These are phyloP conservation scores for Lindgomyces ingoldianus DNA, from an alignment of 495 filamentous ascomycete genomes.

Conservation along the genomic window DNA sequence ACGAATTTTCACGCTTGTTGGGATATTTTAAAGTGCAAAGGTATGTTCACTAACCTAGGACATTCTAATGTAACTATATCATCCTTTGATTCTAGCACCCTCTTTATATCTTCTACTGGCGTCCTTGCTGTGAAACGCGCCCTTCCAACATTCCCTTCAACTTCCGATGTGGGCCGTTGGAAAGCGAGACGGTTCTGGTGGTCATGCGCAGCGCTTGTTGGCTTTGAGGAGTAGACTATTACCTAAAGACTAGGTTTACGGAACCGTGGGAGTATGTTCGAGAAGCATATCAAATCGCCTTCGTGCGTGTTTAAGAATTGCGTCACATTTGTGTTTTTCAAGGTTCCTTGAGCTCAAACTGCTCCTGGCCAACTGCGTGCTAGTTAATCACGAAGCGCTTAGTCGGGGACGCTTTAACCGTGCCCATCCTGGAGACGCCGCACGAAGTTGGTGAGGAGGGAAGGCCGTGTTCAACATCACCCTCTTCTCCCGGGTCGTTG, in stretches of 20 bases:
- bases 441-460: neutral
- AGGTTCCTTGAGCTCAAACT: too few relatives aligned
- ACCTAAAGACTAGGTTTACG: conserved; percentile 9
- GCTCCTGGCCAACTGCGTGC: too few relatives aligned
- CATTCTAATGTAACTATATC: too few relatives aligned
- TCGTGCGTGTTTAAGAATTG: neutral
- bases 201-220: conserved; percentile 10
- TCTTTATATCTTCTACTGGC: neutral
- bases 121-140: neutral
- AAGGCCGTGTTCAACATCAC: too few relatives aligned
- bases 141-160: conserved; percentile 14
- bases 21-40: too few relatives aligned
- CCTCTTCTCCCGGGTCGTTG: too few relatives aligned
- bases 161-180: conserved; percentile 25
- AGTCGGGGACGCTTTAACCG: neutral
- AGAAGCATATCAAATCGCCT: neutral
- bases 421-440: neutral
- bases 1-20: neutral
- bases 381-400: too few relatives aligned
- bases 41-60: too few relatives aligned
- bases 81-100: too few relatives aligned
- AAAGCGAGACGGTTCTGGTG: conserved; percentile 19
- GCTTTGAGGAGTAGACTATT: conserved; percentile 5
- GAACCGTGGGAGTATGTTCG: too few relatives aligned
- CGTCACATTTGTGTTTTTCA: neutral